Percentiles rank a stretch among this genome's conserved stretches.
Evolutionary conservation across 1,284 basidiomycete genomes (phyloP).

Genomic region (Irpex lacteus): DNA sequence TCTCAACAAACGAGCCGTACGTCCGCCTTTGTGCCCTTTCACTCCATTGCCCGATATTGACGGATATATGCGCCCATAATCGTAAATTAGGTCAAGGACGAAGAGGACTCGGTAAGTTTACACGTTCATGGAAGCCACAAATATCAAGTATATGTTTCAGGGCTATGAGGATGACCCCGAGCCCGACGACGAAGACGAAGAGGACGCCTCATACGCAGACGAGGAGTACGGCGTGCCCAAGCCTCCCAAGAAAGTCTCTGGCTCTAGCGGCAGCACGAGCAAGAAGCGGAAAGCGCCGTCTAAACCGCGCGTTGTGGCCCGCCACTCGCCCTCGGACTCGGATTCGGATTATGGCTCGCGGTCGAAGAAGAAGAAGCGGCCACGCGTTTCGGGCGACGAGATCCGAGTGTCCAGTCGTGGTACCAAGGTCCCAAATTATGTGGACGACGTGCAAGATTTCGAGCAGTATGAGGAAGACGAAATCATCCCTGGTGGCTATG

Average conservation of each 20-base stretch:
- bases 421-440: conserved; percentile 81
- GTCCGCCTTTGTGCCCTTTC: conserved; percentile 20
- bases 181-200: conserved; percentile 52
- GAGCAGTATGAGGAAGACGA: conserved; percentile 76
- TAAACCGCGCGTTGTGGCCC: conserved; percentile 62
- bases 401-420: conserved; percentile 81
- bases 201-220: conserved; percentile 75
- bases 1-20: conserved; percentile 28
- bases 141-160: conserved; percentile 35
- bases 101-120: conserved; percentile 65
- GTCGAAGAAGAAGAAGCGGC: conserved; percentile 83
- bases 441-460: conserved; percentile 81
- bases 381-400: conserved; percentile 56
- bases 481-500: conserved; percentile 48
- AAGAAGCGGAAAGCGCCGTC: conserved; percentile 65
- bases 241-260: conserved; percentile 44
- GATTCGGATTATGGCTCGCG: conserved; percentile 88
- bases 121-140: conserved; percentile 20
- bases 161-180: conserved; percentile 62
- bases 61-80: conserved; percentile 11
- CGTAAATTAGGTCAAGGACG: conserved; percentile 40
- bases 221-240: conserved; percentile 61
- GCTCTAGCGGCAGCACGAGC: conserved; percentile 24
- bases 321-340: conserved; percentile 63
- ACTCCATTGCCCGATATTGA: conserved; percentile 16